Evolutionary conservation across 371 early-diverging fungal genomes (phyloP).

Genomic region (Apophysomyces sp.): DNA sequence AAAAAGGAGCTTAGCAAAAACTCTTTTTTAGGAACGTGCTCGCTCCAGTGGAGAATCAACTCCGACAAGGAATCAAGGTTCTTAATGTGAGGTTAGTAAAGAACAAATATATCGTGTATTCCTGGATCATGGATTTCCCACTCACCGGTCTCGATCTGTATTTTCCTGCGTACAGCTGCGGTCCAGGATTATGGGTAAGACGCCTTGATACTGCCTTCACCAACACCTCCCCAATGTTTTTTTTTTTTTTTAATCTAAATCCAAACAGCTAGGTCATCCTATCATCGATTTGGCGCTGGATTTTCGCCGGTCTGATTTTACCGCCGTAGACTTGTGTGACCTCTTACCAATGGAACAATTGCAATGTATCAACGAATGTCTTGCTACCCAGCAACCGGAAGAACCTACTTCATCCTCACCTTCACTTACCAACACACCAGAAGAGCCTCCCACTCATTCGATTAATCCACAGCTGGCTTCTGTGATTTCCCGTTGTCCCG

Average conservation of each 20-base stretch:
- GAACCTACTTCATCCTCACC: not conserved
- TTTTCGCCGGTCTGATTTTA: conserved; percentile 17
- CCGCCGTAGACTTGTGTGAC: conserved; percentile 20
- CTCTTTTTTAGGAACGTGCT: conserved; percentile 11
- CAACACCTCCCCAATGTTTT: not conserved
- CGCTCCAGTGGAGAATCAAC: conserved; percentile 23
- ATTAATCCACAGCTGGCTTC: not conserved
- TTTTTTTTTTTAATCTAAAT: not conserved
- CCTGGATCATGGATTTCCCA: not conserved
- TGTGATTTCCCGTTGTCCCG: not conserved
- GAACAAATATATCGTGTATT: not conserved
- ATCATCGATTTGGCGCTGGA: conserved; percentile 36
- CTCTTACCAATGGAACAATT: conserved; percentile 14
- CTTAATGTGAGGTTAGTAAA: conserved; percentile 26
- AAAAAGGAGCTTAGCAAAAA: not conserved
- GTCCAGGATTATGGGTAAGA: conserved; percentile 36
- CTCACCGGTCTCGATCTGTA: not conserved
- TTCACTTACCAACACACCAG: not conserved
- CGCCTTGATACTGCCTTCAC: not conserved
- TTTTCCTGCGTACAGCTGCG: conserved; percentile 9
- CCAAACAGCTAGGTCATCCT: conserved; percentile 24
- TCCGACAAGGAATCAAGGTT: conserved; percentile 21
- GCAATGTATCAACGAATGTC: not conserved
- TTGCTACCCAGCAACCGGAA: not conserved
- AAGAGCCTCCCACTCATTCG: not conserved